Evolutionary conservation across 805 yeast genomes (phyloP).

Genomic region (Sugiyamaella floridensis): DNA sequence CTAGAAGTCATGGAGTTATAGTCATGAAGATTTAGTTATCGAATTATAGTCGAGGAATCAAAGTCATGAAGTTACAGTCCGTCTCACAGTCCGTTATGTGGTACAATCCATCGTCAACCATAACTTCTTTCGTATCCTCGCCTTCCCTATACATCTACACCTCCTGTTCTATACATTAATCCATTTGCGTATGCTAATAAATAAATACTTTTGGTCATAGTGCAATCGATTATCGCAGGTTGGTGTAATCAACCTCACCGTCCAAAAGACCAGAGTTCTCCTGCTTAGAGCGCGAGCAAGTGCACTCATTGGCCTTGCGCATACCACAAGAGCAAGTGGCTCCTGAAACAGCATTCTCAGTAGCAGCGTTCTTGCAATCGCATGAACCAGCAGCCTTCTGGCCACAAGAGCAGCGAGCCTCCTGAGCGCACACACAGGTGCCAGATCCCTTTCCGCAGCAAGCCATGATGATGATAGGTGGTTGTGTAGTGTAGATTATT

Average conservation of each 20-base stretch:
- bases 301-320: slow-evolving; percentile 47
- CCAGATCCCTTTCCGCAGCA: slow-evolving; percentile 39
- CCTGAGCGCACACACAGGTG: slow-evolving; percentile 52
- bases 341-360: slow-evolving; percentile 45
- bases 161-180: too few relatives aligned
- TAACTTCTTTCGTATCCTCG: too few relatives aligned
- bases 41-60: too few relatives aligned
- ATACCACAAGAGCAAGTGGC: slow-evolving; percentile 54
- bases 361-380: slow-evolving; percentile 45
- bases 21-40: too few relatives aligned
- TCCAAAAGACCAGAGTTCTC: slow-evolving; percentile 38
- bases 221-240: slow-evolving; percentile 24
- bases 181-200: not conserved
- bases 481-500: slow-evolving; percentile 4
- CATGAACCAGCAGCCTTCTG: slow-evolving; percentile 53
- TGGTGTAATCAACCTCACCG: slow-evolving; percentile 55
- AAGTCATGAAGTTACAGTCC: too few relatives aligned
- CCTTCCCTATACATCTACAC: too few relatives aligned
- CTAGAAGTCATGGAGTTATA: too few relatives aligned
- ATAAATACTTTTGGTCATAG: not conserved
- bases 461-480: slow-evolving; percentile 27
- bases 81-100: too few relatives aligned
- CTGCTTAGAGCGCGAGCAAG: slow-evolving; percentile 43
- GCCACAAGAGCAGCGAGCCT: slow-evolving; percentile 60
- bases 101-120: too few relatives aligned